Conservation (phyloP, 768 basidiomycete species). For the Leccinum obscurum region DNA sequence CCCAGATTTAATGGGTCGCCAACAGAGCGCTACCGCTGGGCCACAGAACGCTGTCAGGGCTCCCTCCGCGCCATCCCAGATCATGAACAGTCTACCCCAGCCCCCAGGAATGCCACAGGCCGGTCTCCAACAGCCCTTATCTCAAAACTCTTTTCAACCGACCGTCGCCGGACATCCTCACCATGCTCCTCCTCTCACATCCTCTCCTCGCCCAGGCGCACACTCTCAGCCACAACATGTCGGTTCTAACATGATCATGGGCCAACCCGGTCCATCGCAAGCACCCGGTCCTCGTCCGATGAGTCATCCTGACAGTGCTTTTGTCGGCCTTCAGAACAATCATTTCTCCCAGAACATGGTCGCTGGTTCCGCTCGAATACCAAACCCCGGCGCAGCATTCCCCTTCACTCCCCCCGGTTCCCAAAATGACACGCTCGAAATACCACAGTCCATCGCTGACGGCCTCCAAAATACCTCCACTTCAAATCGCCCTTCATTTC, state of each 20-base stretch:
- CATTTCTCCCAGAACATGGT: conserved; percentile 35
- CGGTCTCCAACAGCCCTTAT: conserved; percentile 30
- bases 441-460: conserved; percentile 43
- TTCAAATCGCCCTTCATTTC: conserved; percentile 42
- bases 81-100: conserved; percentile 48
- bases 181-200: conserved; percentile 30
- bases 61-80: conserved; percentile 43
- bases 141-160: conserved; percentile 32
- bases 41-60: conserved; percentile 45
- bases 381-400: conserved; percentile 35
- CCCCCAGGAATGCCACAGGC: conserved; percentile 34
- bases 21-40: conserved; percentile 39
- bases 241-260: conserved; percentile 32
- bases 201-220: conserved; percentile 32
- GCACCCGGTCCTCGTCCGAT: conserved; percentile 37
- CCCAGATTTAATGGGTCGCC: conserved; percentile 45
- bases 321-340: conserved; percentile 41
- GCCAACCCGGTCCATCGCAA: conserved; percentile 33
- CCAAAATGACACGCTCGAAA: conserved; percentile 48
- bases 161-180: conserved; percentile 30
- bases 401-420: conserved; percentile 51
- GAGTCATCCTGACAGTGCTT: conserved; percentile 48
- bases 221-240: conserved; percentile 32
- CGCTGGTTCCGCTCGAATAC: conserved; percentile 38
- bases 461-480: conserved; percentile 41